A percentile compares a stretch with the other conserved stretches of the same genome.
phyloP scores from a whole-genome alignment of 768 basidiomycete species.

The Vishniacozyma victoriae region DNA sequence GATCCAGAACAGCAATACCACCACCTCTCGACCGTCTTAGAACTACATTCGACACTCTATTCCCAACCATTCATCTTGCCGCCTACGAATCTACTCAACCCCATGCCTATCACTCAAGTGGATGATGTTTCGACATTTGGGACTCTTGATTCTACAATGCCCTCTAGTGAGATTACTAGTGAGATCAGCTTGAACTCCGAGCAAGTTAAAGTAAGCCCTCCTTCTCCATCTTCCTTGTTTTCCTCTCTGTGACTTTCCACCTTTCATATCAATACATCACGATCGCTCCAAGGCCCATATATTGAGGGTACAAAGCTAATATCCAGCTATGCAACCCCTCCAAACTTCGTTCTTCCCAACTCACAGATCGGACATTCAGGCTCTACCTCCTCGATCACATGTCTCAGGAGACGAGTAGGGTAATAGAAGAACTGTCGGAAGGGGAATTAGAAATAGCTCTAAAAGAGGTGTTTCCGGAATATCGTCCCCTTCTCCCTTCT shows the following conservation, averaged over 20 bases:
- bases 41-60: constrained; percentile 24
- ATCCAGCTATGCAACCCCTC: constrained; percentile 31
- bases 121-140: too few species aligned
- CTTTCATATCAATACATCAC: too few species aligned
- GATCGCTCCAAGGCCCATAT: too few species aligned
- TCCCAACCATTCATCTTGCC: constrained; percentile 23
- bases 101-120: not conserved
- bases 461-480: constrained; percentile 5
- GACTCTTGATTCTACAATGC: too few species aligned
- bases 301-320: not conserved
- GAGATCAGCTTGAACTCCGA: too few species aligned
- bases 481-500: too few species aligned
- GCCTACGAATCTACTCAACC: not conserved
- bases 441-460: constrained; percentile 3
- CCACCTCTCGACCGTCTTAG: constrained; percentile 10
- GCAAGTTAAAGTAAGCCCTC: too few species aligned
- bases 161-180: too few species aligned
- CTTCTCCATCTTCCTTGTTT: too few species aligned
- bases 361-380: constrained; percentile 35
- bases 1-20: constrained; percentile 27
- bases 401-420: constrained; percentile 14
- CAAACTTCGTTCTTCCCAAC: constrained; percentile 21
- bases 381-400: constrained; percentile 38
- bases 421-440: constrained; percentile 1
- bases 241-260: too few species aligned